Conservation (phyloP, 164 flowering plant species). For the Buxus sempervirens region DNA sequence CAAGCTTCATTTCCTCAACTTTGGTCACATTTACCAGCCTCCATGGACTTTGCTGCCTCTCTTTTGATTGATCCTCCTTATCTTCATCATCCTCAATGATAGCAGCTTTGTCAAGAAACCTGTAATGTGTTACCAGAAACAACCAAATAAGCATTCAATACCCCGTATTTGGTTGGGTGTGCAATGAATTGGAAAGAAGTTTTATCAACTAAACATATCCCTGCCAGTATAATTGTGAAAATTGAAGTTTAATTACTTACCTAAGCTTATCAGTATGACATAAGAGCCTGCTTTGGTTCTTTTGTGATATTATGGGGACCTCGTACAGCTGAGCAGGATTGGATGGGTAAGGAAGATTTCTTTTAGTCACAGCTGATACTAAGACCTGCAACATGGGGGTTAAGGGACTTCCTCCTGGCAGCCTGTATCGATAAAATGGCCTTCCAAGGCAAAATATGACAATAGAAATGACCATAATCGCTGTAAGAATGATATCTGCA, state of each 20-base stretch:
- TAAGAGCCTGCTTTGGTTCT: constrained; percentile 42
- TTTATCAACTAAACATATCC: too few relatives aligned
- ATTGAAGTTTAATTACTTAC: constrained; percentile 32
- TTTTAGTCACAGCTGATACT: constrained; percentile 69
- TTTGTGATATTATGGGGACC: constrained; percentile 27
- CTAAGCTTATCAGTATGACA: constrained; percentile 63
- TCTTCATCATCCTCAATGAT: constrained; percentile 37
- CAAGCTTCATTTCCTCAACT: constrained; percentile 71
- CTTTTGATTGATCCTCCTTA: neutral
- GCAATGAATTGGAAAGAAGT: too few relatives aligned
- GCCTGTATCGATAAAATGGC: constrained; percentile 61
- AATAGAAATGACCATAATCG: constrained; percentile 49
- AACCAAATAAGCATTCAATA: neutral
- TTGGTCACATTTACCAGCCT: constrained; percentile 53
- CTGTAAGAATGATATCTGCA: constrained; percentile 55
- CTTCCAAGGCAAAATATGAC: constrained; percentile 54
- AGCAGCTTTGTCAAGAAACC: constrained; percentile 91
- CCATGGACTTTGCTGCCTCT: constrained; percentile 52
- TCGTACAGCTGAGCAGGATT: constrained; percentile 50
- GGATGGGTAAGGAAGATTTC: constrained; percentile 58
- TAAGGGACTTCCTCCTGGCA: constrained; percentile 69
- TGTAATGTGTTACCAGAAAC: constrained; percentile 14
- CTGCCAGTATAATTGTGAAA: too few relatives aligned
- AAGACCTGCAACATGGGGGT: constrained; percentile 79
- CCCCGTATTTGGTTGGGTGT: too few relatives aligned